phyloP scores from a whole-genome alignment of 169 alveolate species.

The Cryptosporidium ubiquitum region DNA sequence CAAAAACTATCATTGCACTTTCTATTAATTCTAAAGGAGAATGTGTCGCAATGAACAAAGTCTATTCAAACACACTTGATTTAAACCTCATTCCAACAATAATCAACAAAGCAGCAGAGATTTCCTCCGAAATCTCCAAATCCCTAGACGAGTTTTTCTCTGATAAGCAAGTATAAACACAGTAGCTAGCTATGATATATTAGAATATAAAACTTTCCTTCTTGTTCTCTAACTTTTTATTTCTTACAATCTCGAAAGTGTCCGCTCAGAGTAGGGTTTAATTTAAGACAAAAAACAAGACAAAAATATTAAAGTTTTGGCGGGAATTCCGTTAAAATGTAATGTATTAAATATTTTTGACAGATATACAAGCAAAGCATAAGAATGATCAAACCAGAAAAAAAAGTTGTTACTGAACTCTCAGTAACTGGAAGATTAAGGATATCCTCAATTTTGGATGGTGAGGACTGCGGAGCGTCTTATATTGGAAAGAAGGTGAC shows the following conservation, averaged over 20 bases:
- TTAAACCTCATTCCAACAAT: constrained; percentile 25
- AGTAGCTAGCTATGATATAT: background rate
- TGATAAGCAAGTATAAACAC: background rate
- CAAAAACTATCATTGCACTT: constrained; percentile 53
- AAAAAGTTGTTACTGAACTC: background rate
- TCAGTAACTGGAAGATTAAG: constrained; percentile 53
- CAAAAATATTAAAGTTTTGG: background rate
- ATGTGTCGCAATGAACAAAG: constrained; percentile 35
- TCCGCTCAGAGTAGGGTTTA: background rate
- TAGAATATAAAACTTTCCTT: background rate
- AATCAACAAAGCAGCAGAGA: constrained; percentile 28
- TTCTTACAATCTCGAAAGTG: background rate
- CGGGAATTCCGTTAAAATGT: background rate
- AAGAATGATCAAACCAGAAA: constrained; percentile 9
- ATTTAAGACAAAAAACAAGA: background rate
- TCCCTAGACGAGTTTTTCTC: constrained; percentile 36
- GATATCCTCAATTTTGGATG: constrained; percentile 59
- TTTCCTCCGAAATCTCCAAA: constrained; percentile 12
- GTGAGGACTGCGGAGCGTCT: constrained; percentile 43
- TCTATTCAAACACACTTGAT: constrained; percentile 50
- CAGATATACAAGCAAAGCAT: background rate
- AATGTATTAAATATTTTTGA: background rate
- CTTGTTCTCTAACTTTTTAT: background rate
- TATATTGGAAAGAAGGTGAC: constrained; percentile 76
- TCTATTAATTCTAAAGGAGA: constrained; percentile 37